These are phyloP conservation scores for Talaromyces albobiverticillius DNA, from an alignment of 2,329 filamentous ascomycete species.

Conservation along the genomic window DNA sequence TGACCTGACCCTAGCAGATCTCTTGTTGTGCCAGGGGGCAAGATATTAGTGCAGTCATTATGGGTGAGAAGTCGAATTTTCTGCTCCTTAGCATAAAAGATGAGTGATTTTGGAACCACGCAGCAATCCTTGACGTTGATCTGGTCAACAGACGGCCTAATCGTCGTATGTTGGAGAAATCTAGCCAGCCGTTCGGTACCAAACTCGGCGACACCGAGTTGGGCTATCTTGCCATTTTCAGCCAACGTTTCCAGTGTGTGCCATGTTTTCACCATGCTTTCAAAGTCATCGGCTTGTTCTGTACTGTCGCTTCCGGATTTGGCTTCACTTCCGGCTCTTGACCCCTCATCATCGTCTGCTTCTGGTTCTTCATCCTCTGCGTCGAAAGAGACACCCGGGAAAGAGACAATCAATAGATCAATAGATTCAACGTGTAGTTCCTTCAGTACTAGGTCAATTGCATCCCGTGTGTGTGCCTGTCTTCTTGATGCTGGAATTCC, in stretches of 20 bases:
- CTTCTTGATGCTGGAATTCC: slow-evolving; percentile 64
- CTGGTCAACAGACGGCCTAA: slow-evolving; percentile 83
- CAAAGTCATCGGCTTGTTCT: slow-evolving; percentile 51
- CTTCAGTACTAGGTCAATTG: slow-evolving; percentile 73
- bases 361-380: slow-evolving; percentile 81
- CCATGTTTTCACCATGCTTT: slow-evolving; percentile 66
- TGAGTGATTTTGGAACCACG: slow-evolving; percentile 84
- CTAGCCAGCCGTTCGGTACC: slow-evolving; percentile 76
- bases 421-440: slow-evolving; percentile 73
- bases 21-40: slow-evolving; percentile 78
- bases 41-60: slow-evolving; percentile 87
- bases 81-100: slow-evolving; percentile 77
- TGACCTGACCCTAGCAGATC: slow-evolving; percentile 74
- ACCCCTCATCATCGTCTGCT: slow-evolving; percentile 25
- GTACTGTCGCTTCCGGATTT: slow-evolving; percentile 38
- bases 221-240: slow-evolving; percentile 65
- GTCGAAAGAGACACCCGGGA: slow-evolving; percentile 90
- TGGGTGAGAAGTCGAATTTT: slow-evolving; percentile 88
- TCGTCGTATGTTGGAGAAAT: slow-evolving; percentile 67
- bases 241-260: slow-evolving; percentile 70
- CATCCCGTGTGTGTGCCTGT: slow-evolving; percentile 69
- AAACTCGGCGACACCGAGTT: slow-evolving; percentile 86
- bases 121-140: slow-evolving; percentile 97
- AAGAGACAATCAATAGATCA: slow-evolving; percentile 87
- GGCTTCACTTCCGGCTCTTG: slow-evolving; percentile 66